A percentile compares a stretch with the other conserved stretches of the same genome.
These are phyloP conservation scores for Lactifluus rugatus DNA, from an alignment of 768 basidiomycete genomes.

Conservation along the genomic window DNA sequence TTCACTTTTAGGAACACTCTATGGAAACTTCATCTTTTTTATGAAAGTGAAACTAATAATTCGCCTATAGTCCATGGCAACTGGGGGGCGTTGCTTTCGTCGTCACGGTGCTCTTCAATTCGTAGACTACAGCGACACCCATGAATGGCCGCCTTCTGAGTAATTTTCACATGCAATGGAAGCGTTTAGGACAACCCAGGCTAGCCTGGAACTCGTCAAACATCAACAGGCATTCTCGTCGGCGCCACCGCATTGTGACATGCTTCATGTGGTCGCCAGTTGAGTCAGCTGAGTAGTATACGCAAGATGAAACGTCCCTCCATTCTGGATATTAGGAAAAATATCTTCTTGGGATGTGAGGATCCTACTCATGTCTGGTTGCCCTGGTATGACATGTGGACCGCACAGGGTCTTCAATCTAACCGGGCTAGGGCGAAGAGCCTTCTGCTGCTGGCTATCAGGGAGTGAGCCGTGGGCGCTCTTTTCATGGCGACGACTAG, in stretches of 20 bases:
- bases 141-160: neutral
- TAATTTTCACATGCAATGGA: neutral
- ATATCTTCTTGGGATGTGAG: too few relatives aligned
- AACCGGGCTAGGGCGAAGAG: too few relatives aligned
- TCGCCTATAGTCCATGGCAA: neutral
- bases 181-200: neutral
- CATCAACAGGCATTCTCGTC: neutral
- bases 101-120: neutral
- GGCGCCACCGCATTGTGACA: neutral
- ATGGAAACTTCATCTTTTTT: neutral
- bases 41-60: neutral
- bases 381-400: too few relatives aligned
- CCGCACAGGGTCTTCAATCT: too few relatives aligned
- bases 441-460: too few relatives aligned
- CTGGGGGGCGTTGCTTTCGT: neutral
- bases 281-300: neutral
- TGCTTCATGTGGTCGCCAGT: neutral
- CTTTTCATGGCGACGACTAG: neutral
- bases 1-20: neutral
- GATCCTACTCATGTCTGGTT: too few relatives aligned
- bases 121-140: too few relatives aligned
- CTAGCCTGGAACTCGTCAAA: neutral
- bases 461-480: too few relatives aligned
- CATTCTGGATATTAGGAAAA: too few relatives aligned
- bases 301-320: too few relatives aligned